Conservation (phyloP, 306 rosid genomes). For the Vigna hirtella region DNA sequence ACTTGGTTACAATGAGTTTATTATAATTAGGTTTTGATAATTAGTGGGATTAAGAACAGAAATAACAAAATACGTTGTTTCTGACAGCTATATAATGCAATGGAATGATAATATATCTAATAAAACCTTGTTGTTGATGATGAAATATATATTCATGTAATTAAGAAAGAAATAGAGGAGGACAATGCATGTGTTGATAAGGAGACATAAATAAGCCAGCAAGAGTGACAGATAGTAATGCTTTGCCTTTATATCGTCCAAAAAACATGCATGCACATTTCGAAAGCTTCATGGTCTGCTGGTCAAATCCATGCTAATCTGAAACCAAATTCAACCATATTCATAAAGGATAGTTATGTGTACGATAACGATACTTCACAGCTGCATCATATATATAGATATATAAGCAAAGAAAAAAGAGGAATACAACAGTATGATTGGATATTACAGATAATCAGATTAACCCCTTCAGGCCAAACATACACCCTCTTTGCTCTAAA, state of each 20-base stretch:
- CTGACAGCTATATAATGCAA: background rate
- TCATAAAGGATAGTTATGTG: conserved; percentile 21
- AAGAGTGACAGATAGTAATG: conserved; percentile 3
- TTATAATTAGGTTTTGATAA: background rate
- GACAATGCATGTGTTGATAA: background rate
- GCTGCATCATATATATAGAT: no score
- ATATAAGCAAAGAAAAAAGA: background rate
- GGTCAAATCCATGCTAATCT: conserved; percentile 17
- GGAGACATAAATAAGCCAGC: background rate
- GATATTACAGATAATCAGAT: background rate
- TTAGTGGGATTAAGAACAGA: background rate
- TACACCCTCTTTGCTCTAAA: no score
- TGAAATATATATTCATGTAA: background rate
- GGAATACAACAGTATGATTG: background rate
- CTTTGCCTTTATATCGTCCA: background rate
- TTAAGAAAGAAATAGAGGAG: background rate
- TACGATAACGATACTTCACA: conserved; percentile 8
- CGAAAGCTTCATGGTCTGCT: conserved; percentile 1
- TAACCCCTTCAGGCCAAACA: background rate
- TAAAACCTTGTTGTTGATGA: background rate
- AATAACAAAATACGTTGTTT: background rate
- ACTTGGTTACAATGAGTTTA: background rate
- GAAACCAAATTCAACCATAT: conserved; percentile 32
- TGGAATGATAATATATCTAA: background rate
- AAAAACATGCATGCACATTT: conserved; percentile 3